phyloP scores from a whole-genome alignment of 2,329 filamentous ascomycete genomes.

The Pezicula rhizophila region DNA sequence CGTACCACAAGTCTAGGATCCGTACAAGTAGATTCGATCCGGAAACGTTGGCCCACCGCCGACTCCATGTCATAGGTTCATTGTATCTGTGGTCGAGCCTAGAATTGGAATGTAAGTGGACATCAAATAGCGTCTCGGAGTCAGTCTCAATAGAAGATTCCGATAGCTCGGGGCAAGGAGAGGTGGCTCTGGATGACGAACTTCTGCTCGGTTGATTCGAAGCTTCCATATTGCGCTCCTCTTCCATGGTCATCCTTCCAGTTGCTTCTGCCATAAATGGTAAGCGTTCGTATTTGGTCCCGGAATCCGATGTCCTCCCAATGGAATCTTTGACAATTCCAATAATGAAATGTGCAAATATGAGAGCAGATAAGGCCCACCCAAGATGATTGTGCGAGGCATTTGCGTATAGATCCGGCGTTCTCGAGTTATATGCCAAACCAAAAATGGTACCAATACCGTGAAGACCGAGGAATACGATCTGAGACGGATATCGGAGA shows the following conservation, averaged over 20 bases:
- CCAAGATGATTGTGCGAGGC: neutral
- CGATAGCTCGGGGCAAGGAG: neutral
- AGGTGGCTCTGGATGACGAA: slow-evolving; percentile 3
- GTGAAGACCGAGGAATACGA: slow-evolving; percentile 4
- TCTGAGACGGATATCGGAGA: slow-evolving; percentile 3
- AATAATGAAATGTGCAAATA: slow-evolving; percentile 1
- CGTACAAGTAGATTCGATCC: slow-evolving; percentile 1
- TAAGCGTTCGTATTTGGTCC: neutral
- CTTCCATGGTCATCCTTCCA: neutral
- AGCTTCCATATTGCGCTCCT: neutral
- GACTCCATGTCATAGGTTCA: slow-evolving; percentile 3
- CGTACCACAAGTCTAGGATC: slow-evolving; percentile 3
- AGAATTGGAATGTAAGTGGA: slow-evolving; percentile 3
- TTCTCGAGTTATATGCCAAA: slow-evolving; percentile 3
- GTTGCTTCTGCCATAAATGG: neutral
- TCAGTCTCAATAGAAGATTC: neutral
- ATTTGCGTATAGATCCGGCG: slow-evolving; percentile 1
- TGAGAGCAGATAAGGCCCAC: slow-evolving; percentile 3
- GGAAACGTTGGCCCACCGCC: slow-evolving; percentile 1
- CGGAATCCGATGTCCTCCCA: neutral
- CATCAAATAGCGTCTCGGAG: slow-evolving; percentile 4
- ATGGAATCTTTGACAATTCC: slow-evolving; percentile 2
- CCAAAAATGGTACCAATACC: slow-evolving; percentile 1
- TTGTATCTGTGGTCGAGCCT: slow-evolving; percentile 2
- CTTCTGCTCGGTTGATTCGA: neutral